Conservation (phyloP, 306 rosid species). For the Pyrus bretschneideri region DNA sequence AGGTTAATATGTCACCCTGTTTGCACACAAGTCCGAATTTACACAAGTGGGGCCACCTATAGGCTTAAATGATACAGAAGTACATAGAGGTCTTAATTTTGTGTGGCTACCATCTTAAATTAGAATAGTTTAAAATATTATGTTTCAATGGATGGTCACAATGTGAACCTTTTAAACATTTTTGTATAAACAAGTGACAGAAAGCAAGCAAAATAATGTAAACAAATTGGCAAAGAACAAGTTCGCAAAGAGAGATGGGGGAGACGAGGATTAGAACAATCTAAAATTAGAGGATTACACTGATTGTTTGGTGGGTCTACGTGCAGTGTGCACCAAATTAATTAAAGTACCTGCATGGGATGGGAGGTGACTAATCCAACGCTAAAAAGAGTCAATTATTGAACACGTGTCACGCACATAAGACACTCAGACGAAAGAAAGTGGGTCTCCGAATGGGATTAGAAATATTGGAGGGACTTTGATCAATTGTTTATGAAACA, state of each 20-base stretch:
- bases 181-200: background rate
- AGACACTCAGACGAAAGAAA: background rate
- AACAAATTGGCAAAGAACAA: background rate
- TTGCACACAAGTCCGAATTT: too few relatives aligned
- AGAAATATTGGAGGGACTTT: background rate
- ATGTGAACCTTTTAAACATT: background rate
- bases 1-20: too few relatives aligned
- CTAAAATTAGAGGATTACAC: background rate
- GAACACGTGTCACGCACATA: slow-evolving; percentile 10
- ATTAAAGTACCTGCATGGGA: background rate
- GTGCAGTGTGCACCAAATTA: background rate
- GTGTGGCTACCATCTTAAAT: too few relatives aligned
- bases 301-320: background rate
- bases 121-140: too few relatives aligned
- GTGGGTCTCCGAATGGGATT: slow-evolving; percentile 11
- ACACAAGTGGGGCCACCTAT: too few relatives aligned
- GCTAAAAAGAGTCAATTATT: background rate
- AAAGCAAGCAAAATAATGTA: background rate
- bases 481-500: background rate
- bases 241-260: background rate
- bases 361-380: background rate
- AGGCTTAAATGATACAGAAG: too few relatives aligned
- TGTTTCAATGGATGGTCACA: too few relatives aligned
- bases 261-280: background rate
- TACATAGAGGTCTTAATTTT: too few relatives aligned